phyloP scores from a whole-genome alignment of 1,284 basidiomycete genomes.

The Microbotryum scabiosae region DNA sequence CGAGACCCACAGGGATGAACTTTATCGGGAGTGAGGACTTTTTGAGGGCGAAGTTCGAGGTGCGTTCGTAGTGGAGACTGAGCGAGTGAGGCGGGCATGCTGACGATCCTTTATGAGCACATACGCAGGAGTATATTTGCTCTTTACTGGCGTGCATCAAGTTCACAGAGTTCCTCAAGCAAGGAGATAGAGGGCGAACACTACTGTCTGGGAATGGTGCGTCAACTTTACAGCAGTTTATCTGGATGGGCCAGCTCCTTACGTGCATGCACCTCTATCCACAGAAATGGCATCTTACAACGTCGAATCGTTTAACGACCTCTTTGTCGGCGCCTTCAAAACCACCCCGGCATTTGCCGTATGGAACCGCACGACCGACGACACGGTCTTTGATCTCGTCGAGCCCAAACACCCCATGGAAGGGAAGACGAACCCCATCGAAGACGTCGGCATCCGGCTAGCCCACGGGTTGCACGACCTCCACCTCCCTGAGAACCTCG shows the following conservation, averaged over 20 bases:
- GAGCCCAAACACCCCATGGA: constrained; percentile 81
- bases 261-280: neutral
- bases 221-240: constrained; percentile 4
- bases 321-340: constrained; percentile 77
- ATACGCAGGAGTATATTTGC: constrained; percentile 74
- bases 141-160: constrained; percentile 73
- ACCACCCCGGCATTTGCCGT: constrained; percentile 72
- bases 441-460: constrained; percentile 78
- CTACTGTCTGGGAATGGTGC: constrained; percentile 34
- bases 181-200: constrained; percentile 50
- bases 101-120: constrained; percentile 43
- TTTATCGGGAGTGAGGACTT: constrained; percentile 93
- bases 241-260: no score
- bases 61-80: constrained; percentile 44
- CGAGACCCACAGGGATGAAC: constrained; percentile 54
- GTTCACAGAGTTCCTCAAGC: constrained; percentile 65
- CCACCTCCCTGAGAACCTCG: constrained; percentile 78
- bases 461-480: constrained; percentile 84
- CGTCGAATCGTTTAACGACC: constrained; percentile 56
- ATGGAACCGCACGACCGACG: constrained; percentile 81
- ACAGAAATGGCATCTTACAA: constrained; percentile 37
- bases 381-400: constrained; percentile 79
- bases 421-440: constrained; percentile 74
- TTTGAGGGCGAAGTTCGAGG: constrained; percentile 63
- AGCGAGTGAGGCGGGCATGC: neutral